Evolutionary conservation across 495 filamentous ascomycete genomes (phyloP).

Genomic region (Hyaloscypha finlandica): DNA sequence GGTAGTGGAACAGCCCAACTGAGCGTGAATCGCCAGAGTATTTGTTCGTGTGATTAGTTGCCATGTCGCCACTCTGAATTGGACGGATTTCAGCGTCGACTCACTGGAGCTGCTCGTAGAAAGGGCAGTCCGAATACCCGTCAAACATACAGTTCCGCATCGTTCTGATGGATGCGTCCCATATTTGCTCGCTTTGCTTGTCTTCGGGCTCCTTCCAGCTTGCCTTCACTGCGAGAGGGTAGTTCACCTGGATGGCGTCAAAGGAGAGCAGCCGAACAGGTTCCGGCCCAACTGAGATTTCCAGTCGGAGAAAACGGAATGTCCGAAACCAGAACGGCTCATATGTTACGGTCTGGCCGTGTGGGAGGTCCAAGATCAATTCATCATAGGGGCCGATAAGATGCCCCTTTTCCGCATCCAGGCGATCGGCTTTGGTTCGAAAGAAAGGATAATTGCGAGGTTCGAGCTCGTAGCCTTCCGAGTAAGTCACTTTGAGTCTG

Average conservation of each 20-base stretch:
- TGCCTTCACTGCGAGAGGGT: constrained; percentile 37
- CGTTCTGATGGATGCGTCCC: constrained; percentile 39
- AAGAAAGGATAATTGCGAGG: constrained; percentile 44
- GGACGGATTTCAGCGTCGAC: background rate
- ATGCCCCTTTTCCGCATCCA: constrained; percentile 37
- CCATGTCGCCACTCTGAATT: background rate
- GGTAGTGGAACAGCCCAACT: constrained; percentile 42
- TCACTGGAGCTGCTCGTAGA: constrained; percentile 46
- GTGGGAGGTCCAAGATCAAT: constrained; percentile 26
- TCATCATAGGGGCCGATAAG: constrained; percentile 42
- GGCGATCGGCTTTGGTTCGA: constrained; percentile 38
- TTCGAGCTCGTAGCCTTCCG: constrained; percentile 44
- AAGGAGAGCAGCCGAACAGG: constrained; percentile 11
- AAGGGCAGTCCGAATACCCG: constrained; percentile 43
- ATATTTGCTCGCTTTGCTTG: constrained; percentile 33
- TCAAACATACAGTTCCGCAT: constrained; percentile 46
- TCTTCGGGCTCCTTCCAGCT: constrained; percentile 30
- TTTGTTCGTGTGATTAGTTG: constrained; percentile 6
- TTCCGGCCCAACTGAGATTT: constrained; percentile 30
- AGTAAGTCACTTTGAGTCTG: constrained; percentile 39
- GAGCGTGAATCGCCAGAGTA: constrained; percentile 34
- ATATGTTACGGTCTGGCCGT: constrained; percentile 26
- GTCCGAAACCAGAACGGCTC: constrained; percentile 47
- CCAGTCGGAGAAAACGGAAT: constrained; percentile 38
- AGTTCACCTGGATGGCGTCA: constrained; percentile 30